phyloP scores from a whole-genome alignment of 1,139 yeast species.

The Candida pseudoviswanathii region DNA sequence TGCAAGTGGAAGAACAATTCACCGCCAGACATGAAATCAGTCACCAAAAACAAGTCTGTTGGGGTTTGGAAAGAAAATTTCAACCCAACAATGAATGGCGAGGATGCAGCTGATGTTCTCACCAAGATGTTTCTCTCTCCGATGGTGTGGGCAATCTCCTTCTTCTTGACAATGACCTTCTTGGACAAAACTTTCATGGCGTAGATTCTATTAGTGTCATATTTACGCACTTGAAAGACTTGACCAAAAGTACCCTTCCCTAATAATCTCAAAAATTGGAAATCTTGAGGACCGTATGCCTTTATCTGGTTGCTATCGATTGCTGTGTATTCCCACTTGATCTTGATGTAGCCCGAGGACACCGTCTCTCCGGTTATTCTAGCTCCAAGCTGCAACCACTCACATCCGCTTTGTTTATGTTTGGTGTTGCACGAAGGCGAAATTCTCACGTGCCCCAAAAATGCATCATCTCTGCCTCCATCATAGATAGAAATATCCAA shows the following conservation, averaged over 20 bases:
- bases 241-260: conserved; percentile 99
- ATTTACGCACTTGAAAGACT: conserved; percentile 91
- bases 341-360: conserved; percentile 67
- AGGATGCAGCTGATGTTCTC: conserved; percentile 79
- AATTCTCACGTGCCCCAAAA: conserved; percentile 81
- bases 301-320: conserved; percentile 60
- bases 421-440: conserved; percentile 57
- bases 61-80: conserved; percentile 97
- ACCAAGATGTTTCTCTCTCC: conserved; percentile 95
- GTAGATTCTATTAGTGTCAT: conserved; percentile 84
- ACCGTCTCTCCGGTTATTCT: conserved; percentile 78
- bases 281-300: conserved; percentile 91
- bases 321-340: conserved; percentile 72
- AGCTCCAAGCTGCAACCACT: conserved; percentile 76
- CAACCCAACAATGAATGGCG: conserved; percentile 90
- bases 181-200: conserved; percentile 97
- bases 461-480: conserved; percentile 76
- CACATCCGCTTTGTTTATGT: conserved; percentile 39
- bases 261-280: conserved; percentile 82
- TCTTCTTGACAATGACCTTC: conserved; percentile 92
- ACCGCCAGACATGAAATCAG: conserved; percentile 98
- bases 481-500: conserved; percentile 89
- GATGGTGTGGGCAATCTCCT: conserved; percentile 95
- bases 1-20: conserved; percentile 97
- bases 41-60: conserved; percentile 84